Evolutionary conservation across 805 yeast genomes (phyloP).

Genomic region (Ogataea corticis): DNA sequence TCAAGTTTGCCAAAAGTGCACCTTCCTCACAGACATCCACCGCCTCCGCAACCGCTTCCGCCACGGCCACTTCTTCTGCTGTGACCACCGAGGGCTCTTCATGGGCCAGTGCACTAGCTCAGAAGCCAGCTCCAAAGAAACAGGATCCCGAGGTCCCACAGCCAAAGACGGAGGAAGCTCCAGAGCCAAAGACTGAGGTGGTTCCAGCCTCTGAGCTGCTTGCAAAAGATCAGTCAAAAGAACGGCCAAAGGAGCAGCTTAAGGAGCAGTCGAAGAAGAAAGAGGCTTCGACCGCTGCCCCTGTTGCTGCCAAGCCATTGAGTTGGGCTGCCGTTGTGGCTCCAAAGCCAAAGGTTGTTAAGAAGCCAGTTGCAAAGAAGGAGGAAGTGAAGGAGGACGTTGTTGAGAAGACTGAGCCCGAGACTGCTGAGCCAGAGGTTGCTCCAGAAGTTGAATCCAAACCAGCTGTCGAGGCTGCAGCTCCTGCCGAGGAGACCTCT

Average conservation of each 20-base stretch:
- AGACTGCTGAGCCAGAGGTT: constrained; percentile 1
- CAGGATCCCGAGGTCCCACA: constrained; percentile 11
- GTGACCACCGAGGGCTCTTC: constrained; percentile 29
- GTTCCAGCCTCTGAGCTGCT: constrained; percentile 6
- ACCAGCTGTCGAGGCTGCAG: not conserved
- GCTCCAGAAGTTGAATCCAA: constrained; percentile 4
- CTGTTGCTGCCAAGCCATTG: constrained; percentile 18
- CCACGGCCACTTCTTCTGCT: constrained; percentile 17
- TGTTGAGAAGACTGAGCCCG: constrained; percentile 5
- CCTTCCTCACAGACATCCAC: constrained; percentile 9
- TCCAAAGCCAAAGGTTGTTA: constrained; percentile 27
- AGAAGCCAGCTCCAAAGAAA: constrained; percentile 22
- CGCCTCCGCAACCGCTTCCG: constrained; percentile 16
- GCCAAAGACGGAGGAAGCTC: constrained; percentile 9
- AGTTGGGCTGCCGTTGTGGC: constrained; percentile 29
- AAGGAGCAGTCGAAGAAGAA: constrained; percentile 10
- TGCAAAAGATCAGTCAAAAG: constrained; percentile 6
- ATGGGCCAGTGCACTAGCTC: constrained; percentile 37
- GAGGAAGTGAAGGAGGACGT: constrained; percentile 17
- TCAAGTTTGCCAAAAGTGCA: constrained; percentile 5
- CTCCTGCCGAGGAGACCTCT: not conserved
- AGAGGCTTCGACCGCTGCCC: constrained; percentile 19
- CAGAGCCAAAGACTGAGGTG: constrained; percentile 1
- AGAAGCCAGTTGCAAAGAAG: constrained; percentile 20
- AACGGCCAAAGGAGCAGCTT: constrained; percentile 6